These are phyloP conservation scores for Lathyrus tuberosus DNA, from an alignment of 306 rosid genomes.

Conservation along the genomic window DNA sequence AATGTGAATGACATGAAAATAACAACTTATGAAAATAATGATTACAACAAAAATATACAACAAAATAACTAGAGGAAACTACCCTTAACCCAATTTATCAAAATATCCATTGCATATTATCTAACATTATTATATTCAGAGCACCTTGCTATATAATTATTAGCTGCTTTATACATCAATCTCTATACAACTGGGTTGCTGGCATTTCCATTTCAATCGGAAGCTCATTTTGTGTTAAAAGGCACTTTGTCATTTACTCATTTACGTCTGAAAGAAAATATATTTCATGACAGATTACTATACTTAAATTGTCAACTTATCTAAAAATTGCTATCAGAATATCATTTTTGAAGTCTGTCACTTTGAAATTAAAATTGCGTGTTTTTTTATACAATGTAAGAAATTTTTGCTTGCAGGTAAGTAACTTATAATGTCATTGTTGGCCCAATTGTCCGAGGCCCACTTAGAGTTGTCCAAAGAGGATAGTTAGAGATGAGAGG, in stretches of 20 bases:
- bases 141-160: neutral
- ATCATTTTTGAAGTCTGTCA: neutral
- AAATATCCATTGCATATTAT: too few relatives aligned
- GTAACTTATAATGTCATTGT: too few relatives aligned
- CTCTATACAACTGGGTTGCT: neutral
- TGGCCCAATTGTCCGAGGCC: too few relatives aligned
- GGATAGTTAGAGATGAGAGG: too few relatives aligned
- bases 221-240: neutral
- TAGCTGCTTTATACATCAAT: neutral
- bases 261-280: neutral
- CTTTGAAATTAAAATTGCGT: neutral
- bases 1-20: too few relatives aligned
- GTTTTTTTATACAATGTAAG: neutral
- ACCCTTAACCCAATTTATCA: too few relatives aligned
- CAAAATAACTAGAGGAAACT: too few relatives aligned
- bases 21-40: too few relatives aligned
- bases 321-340: neutral
- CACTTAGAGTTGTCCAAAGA: too few relatives aligned
- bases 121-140: neutral
- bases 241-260: neutral
- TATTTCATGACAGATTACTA: neutral
- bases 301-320: neutral
- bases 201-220: constrained; percentile 15
- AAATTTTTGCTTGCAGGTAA: neutral
- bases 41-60: too few relatives aligned